Percentiles rank a stretch among this genome's conserved stretches.
Evolutionary conservation across 495 filamentous ascomycete species (phyloP).

Genomic region (Paragyromitra xinjiangensis): DNA sequence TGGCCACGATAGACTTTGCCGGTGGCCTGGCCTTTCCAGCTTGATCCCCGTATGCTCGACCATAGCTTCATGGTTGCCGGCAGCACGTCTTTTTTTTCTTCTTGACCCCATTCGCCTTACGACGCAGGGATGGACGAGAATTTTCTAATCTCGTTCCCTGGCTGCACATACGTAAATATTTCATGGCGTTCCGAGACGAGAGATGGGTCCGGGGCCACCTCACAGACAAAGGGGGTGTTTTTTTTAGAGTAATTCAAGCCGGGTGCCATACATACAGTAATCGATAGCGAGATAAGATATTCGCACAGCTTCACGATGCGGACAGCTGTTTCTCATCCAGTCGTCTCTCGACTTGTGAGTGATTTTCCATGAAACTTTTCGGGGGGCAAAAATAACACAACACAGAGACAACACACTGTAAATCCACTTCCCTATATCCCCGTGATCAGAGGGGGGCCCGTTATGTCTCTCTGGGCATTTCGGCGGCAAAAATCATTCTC

Average conservation of each 20-base stretch:
- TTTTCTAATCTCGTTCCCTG: slow-evolving; percentile 38
- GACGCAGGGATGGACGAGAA: slow-evolving; percentile 27
- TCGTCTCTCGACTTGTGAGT: slow-evolving; percentile 40
- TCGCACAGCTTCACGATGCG: slow-evolving; percentile 23
- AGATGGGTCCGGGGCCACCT: slow-evolving; percentile 51
- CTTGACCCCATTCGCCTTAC: slow-evolving; percentile 26
- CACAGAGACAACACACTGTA: slow-evolving; percentile 35
- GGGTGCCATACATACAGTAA: slow-evolving; percentile 29
- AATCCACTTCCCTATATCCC: slow-evolving; percentile 14
- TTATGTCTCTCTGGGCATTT: slow-evolving; percentile 36
- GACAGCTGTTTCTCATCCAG: slow-evolving; percentile 36
- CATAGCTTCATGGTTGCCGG: slow-evolving; percentile 42
- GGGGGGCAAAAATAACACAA: slow-evolving; percentile 34
- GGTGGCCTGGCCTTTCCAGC: slow-evolving; percentile 39
- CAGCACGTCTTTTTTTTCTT: slow-evolving; percentile 27
- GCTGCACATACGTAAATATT: slow-evolving; percentile 51
- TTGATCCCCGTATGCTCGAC: slow-evolving; percentile 36
- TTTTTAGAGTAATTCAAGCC: slow-evolving; percentile 34
- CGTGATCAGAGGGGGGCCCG: slow-evolving; percentile 16
- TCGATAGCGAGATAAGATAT: slow-evolving; percentile 48
- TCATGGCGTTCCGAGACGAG: slow-evolving; percentile 28
- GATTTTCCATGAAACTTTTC: slow-evolving; percentile 51
- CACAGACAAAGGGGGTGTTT: slow-evolving; percentile 32
- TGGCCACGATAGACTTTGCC: slow-evolving; percentile 49
- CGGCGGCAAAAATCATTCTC: slow-evolving; percentile 40